A percentile compares a stretch with the other conserved stretches of the same genome.
Evolutionary conservation across 2,329 filamentous ascomycete genomes (phyloP).

Genomic region (Botrytis paeoniae): DNA sequence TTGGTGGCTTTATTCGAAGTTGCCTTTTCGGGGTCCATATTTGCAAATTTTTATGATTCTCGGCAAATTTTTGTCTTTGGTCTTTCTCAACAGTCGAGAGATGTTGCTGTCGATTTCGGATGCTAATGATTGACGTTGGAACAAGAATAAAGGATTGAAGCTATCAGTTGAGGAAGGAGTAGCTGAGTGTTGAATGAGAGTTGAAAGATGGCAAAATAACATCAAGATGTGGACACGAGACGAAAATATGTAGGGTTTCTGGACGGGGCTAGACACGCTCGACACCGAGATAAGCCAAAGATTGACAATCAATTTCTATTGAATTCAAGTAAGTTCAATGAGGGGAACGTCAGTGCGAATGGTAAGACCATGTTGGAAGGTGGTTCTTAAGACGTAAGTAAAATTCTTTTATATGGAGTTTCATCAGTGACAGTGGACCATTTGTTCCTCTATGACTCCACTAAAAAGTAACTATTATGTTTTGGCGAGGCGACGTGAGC

Average conservation of each 20-base stretch:
- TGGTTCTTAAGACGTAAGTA: conserved; percentile 16
- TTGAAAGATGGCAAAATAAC: background rate
- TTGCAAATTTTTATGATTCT: background rate
- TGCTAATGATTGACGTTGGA: background rate
- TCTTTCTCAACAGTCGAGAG: background rate
- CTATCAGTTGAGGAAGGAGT: background rate
- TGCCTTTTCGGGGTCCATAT: background rate
- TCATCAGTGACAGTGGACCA: conserved; percentile 11
- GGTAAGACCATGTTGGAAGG: conserved; percentile 6
- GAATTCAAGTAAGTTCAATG: conserved; percentile 12
- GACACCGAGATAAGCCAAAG: conserved; percentile 15
- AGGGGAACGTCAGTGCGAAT: conserved; percentile 1
- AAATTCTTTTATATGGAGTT: conserved; percentile 9
- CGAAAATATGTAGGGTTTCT: conserved; percentile 14
- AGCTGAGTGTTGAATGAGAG: background rate
- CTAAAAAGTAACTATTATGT: conserved; percentile 13
- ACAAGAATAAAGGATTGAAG: background rate
- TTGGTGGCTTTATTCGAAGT: background rate
- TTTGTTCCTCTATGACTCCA: background rate
- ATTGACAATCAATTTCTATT: conserved; percentile 18
- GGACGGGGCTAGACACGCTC: conserved; percentile 3
- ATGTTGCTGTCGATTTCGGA: background rate
- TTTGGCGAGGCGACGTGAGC: conserved; percentile 11
- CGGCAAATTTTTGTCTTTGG: background rate
- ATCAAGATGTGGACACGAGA: background rate